Percentiles rank a stretch among this genome's conserved stretches.
phyloP scores from a whole-genome alignment of 495 filamentous ascomycete genomes.

The Staphylotrichum longicolle region DNA sequence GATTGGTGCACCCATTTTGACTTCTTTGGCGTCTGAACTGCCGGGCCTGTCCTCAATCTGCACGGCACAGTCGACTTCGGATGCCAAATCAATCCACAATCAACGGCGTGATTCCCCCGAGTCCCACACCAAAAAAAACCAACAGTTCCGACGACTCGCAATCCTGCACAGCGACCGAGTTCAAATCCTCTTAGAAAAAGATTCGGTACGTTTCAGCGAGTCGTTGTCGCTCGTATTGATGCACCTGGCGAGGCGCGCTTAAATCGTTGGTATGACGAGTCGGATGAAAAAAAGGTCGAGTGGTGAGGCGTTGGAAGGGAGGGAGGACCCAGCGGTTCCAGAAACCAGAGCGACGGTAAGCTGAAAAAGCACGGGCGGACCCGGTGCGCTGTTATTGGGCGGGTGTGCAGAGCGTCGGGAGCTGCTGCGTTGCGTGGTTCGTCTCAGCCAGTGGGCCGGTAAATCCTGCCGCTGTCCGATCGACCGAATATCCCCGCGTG shows the following conservation, averaged over 20 bases:
- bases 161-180: too few species aligned
- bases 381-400: conserved; percentile 30
- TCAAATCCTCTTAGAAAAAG: too few species aligned
- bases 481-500: neutral
- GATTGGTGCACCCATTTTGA: conserved; percentile 33
- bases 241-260: too few species aligned
- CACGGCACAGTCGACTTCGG: neutral
- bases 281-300: too few species aligned
- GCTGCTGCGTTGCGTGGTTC: conserved; percentile 26
- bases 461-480: conserved; percentile 17
- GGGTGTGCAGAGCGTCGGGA: conserved; percentile 14
- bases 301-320: neutral
- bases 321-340: conserved; percentile 30
- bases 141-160: neutral
- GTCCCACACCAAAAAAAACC: neutral
- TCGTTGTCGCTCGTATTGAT: too few species aligned
- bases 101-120: conserved; percentile 1
- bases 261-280: too few species aligned
- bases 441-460: conserved; percentile 30
- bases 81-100: conserved; percentile 7
- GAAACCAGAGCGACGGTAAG: conserved; percentile 37
- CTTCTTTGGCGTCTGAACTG: too few species aligned
- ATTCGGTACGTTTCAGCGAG: too few species aligned
- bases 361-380: conserved; percentile 28
- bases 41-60: neutral